A percentile compares a stretch with the other conserved stretches of the same genome.
Conservation (phyloP, 1,284 basidiomycete genomes). For the Moesziomyces aphidis region DNA sequence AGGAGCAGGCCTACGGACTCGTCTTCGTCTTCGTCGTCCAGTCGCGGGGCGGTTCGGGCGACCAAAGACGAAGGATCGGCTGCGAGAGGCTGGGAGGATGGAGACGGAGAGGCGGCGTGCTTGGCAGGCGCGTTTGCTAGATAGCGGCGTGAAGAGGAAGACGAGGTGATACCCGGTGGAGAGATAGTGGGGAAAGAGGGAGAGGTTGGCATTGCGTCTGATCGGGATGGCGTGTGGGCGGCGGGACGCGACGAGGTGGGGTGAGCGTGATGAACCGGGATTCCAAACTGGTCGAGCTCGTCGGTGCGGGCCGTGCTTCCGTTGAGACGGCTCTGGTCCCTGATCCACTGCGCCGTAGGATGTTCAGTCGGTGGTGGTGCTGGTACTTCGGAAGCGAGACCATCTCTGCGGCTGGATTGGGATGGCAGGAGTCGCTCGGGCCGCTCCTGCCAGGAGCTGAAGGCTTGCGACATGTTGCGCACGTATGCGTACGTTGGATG, state of each 20-base stretch:
- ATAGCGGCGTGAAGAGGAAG: slow-evolving; percentile 17
- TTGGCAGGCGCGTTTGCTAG: background rate
- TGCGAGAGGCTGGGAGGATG: slow-evolving; percentile 1
- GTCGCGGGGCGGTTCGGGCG: slow-evolving; percentile 6
- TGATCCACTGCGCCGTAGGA: slow-evolving; percentile 24
- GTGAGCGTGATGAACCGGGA: slow-evolving; percentile 29
- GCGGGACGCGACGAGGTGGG: slow-evolving; percentile 8
- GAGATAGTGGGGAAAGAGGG: slow-evolving; percentile 6
- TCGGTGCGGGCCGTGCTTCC: slow-evolving; percentile 12
- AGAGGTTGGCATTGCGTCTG: slow-evolving; percentile 1
- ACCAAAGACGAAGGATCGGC: slow-evolving; percentile 12
- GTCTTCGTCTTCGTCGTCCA: slow-evolving; percentile 32
- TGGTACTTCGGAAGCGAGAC: background rate
- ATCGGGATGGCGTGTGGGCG: slow-evolving; percentile 3
- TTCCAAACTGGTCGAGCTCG: slow-evolving; percentile 36
- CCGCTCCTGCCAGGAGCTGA: slow-evolving; percentile 40
- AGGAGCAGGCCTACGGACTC: slow-evolving; percentile 37
- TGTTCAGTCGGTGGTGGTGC: slow-evolving; percentile 3
- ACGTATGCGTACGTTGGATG: background rate
- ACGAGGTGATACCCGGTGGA: slow-evolving; percentile 16
- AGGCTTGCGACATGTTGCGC: slow-evolving; percentile 28
- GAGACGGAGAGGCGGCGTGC: slow-evolving; percentile 7
- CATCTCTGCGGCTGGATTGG: slow-evolving; percentile 1
- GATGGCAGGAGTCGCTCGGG: slow-evolving; percentile 31
- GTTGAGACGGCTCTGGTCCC: slow-evolving; percentile 19